Base-by-base conservation (phyloP, 2,329 filamentous ascomycete genomes). In the Incumbomyces delicatus region DNA sequence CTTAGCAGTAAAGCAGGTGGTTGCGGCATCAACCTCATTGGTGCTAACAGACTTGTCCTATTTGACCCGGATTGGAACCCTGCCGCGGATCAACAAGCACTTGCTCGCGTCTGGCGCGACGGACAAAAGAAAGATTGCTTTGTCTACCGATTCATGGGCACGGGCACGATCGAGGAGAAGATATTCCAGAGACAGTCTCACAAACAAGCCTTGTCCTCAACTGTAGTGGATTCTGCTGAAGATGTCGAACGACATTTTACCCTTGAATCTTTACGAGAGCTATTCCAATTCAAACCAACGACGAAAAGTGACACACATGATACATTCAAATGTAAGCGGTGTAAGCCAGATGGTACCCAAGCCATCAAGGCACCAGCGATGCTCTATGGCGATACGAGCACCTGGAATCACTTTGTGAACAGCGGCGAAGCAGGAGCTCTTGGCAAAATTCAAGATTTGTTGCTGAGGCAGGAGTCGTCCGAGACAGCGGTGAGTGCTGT, bases 71-170 rank as follows among this genome's bases (percentile, higher is more conserved):
- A 86, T 63, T 87, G 83, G 83, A 87, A 87, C 56, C 83, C 83
- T 1, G 80, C 81, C 0, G 84, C 79, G 0, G 83, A 87, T 57
- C 66, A 83, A 16, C 83, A 87, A 61, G 82, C 83, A 6, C 85
- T 86, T 80, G 83, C 81, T 11, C 77, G 83, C 11, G 82, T 86
- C 40, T 81, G 86, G 58, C 75, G 83, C 39, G 81, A 85, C 54
- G 83, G 92, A 0, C 92, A 98, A 66, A 96, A 94, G 75, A 98
- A 98, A 63, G 92, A 98, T 61, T 98, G 92, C 61, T 98, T 98
- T 59, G 92, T 98, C 13, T 98, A 98, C 65, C 85, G 92, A n/a
- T 98, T 98, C 69, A 98, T 98, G 58, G 86, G 89, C 0, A 96
- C 94, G 0, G 92, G 92, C 3, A 95, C 89, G 0, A 98, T 98